These are phyloP conservation scores for Candida nonsorbophila DNA, from an alignment of 805 yeast genomes.

Conservation along the genomic window DNA sequence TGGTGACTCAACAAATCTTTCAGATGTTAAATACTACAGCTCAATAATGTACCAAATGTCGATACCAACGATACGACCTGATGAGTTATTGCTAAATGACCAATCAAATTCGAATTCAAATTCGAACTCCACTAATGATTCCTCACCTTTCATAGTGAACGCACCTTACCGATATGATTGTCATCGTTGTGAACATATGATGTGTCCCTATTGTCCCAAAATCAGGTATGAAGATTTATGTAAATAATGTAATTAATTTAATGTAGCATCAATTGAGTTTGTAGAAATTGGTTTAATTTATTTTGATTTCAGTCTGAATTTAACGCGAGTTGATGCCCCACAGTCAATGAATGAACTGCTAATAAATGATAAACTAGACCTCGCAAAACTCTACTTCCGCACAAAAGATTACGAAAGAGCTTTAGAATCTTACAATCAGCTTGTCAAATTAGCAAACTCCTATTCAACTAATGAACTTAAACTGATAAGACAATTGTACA, in stretches of 20 bases:
- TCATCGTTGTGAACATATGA: constrained; percentile 35
- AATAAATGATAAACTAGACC: constrained; percentile 20
- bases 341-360: constrained; percentile 16
- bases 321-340: no score
- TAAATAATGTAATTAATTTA: neutral
- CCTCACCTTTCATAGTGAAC: constrained; percentile 15
- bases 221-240: constrained; percentile 25
- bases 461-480: constrained; percentile 11
- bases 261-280: no score
- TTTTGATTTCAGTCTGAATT: neutral
- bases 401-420: constrained; percentile 23
- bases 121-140: constrained; percentile 1
- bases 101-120: neutral
- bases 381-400: constrained; percentile 28
- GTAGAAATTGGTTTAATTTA: no score
- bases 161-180: constrained; percentile 32
- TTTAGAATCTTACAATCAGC: constrained; percentile 18
- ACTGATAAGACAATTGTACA: constrained; percentile 14
- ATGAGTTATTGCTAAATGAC: neutral
- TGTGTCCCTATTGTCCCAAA: constrained; percentile 38
- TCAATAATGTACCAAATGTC: constrained; percentile 13
- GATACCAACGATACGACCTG: neutral
- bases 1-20: constrained; percentile 4
- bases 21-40: constrained; percentile 19
- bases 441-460: constrained; percentile 13